Percentiles rank a stretch among this genome's conserved stretches.
Evolutionary conservation across 192 early-diverging fungal genomes (phyloP).

Genomic region (Gorgonomyces haynaldii): DNA sequence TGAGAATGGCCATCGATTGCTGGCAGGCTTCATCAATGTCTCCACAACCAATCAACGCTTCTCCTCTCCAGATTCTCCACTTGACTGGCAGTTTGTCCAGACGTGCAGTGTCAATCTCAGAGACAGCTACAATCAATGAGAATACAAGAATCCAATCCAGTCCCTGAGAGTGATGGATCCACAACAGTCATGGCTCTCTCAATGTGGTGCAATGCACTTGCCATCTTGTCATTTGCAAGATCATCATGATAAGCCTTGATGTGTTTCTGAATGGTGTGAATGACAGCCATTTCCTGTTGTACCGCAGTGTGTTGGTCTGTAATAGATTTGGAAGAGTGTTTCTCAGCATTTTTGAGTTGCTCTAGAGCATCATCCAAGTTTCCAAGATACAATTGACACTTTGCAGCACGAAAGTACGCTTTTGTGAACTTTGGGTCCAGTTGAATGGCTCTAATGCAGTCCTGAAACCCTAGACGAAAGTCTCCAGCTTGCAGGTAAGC

Average conservation of each 20-base stretch:
- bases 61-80: constrained; percentile 10
- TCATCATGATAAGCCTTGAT: background rate
- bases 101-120: constrained; percentile 7
- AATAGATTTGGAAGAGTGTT: background rate
- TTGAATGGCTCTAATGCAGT: constrained; percentile 47
- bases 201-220: constrained; percentile 13
- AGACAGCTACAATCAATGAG: constrained; percentile 2
- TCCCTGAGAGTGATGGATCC: constrained; percentile 21
- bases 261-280: background rate
- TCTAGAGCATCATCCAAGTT: constrained; percentile 45
- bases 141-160: background rate
- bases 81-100: constrained; percentile 5
- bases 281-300: background rate
- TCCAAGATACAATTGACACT: constrained; percentile 61
- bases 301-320: constrained; percentile 8
- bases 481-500: constrained; percentile 58
- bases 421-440: constrained; percentile 54
- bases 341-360: background rate
- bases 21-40: constrained; percentile 52
- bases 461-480: constrained; percentile 45
- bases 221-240: constrained; percentile 5
- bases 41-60: constrained; percentile 45
- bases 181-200: constrained; percentile 31
- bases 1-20: constrained; percentile 49
- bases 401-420: constrained; percentile 54